Evolutionary conservation across 129 eudicot species (phyloP).

Genomic region (Silybum marianum): DNA sequence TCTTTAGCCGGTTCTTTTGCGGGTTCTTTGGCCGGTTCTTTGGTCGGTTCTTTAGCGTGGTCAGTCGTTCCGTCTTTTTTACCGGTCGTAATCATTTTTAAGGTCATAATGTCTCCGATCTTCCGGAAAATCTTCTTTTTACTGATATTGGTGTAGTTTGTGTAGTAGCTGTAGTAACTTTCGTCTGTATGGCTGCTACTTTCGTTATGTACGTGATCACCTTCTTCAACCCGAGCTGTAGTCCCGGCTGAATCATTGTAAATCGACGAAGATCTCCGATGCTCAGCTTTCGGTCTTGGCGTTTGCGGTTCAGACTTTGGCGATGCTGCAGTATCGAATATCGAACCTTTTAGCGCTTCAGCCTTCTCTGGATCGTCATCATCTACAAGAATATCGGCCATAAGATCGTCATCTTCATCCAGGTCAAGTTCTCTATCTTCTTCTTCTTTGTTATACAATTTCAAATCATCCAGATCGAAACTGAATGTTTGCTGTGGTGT

Average conservation of each 20-base stretch:
- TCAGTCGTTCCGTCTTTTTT: constrained; percentile 31
- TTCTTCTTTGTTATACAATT: constrained; percentile 31
- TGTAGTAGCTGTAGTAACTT: constrained; percentile 24
- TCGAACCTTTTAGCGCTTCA: constrained; percentile 79
- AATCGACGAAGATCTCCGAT: constrained; percentile 30
- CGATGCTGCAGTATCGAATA: constrained; percentile 57
- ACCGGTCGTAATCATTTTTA: not conserved
- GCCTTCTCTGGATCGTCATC: constrained; percentile 66
- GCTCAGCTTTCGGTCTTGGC: constrained; percentile 26
- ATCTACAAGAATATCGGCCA: constrained; percentile 34
- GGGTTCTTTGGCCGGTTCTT: constrained; percentile 18
- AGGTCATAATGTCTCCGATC: constrained; percentile 43
- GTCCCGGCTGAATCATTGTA: constrained; percentile 30
- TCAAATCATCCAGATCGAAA: constrained; percentile 56
- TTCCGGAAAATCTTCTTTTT: constrained; percentile 44
- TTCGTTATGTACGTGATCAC: constrained; percentile 38
- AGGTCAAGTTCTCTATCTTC: constrained; percentile 2
- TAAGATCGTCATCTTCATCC: constrained; percentile 28
- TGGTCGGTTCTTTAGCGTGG: constrained; percentile 5
- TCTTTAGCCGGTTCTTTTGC: constrained; percentile 15
- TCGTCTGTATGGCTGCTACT: constrained; percentile 26
- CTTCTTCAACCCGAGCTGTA: constrained; percentile 36
- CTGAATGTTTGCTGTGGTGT: constrained; percentile 44
- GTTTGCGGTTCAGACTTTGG: constrained; percentile 46
- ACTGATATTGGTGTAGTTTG: constrained; percentile 3